Evolutionary conservation across 257 asterid species (phyloP).

Genomic region (Primulina tabacum): DNA sequence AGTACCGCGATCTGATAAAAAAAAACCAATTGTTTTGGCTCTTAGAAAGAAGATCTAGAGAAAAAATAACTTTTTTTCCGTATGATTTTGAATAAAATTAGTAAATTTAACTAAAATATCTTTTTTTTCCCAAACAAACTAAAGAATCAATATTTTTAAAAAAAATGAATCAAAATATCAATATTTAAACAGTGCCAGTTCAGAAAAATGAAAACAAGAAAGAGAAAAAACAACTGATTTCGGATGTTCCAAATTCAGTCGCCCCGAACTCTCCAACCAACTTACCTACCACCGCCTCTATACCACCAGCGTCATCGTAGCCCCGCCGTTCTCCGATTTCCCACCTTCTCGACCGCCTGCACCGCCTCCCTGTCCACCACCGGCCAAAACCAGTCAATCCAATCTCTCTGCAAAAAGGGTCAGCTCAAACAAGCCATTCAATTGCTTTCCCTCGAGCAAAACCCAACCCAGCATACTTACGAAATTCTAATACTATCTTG

Average conservation of each 20-base stretch:
- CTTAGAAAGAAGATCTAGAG: no score
- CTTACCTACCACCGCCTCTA: conserved; percentile 25
- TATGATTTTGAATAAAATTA: no score
- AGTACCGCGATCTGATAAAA: no score
- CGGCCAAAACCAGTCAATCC: conserved; percentile 54
- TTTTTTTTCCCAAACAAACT: no score
- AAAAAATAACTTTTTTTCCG: no score
- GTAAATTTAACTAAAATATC: no score
- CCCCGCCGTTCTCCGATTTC: conserved; percentile 26
- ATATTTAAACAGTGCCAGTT: no score
- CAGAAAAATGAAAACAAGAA: background rate
- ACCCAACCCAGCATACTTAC: conserved; percentile 71
- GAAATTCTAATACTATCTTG: conserved; percentile 78
- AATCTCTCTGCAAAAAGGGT: conserved; percentile 76
- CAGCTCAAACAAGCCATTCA: conserved; percentile 72
- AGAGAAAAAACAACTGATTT: background rate
- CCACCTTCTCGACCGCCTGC: conserved; percentile 20
- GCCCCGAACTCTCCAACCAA: conserved; percentile 34
- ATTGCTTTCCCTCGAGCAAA: conserved; percentile 51
- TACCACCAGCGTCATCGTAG: conserved; percentile 26
- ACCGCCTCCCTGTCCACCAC: conserved; percentile 22
- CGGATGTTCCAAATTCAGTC: conserved; percentile 44
- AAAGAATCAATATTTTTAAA: no score
- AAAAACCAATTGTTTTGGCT: no score
- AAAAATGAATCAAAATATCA: no score